Conservation (phyloP, 2,329 filamentous ascomycete species). For the Talaromyces piceae region DNA sequence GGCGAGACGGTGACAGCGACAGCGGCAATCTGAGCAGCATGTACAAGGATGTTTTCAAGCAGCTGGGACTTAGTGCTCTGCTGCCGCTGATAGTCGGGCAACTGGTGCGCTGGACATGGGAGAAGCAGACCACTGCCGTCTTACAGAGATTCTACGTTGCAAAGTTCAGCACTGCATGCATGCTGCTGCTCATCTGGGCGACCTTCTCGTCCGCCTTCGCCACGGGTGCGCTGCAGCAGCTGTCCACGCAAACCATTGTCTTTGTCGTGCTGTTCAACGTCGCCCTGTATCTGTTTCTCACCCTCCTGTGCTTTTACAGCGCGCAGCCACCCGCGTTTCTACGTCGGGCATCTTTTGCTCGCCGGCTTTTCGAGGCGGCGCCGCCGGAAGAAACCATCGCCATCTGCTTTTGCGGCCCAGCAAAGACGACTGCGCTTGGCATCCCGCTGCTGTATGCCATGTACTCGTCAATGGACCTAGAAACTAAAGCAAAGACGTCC, state of each 20-base stretch:
- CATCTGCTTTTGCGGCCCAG: slow-evolving; percentile 65
- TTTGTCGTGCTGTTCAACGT: slow-evolving; percentile 63
- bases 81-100: slow-evolving; percentile 59
- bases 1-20: slow-evolving; percentile 42
- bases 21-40: slow-evolving; percentile 51
- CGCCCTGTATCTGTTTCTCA: slow-evolving; percentile 57
- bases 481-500: slow-evolving; percentile 29
- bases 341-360: slow-evolving; percentile 14
- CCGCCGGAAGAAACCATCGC: slow-evolving; percentile 58
- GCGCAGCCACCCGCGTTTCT: slow-evolving; percentile 34
- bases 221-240: slow-evolving; percentile 52
- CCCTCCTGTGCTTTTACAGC: slow-evolving; percentile 47
- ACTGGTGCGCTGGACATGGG: slow-evolving; percentile 49
- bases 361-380: slow-evolving; percentile 31
- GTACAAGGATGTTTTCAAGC: slow-evolving; percentile 60
- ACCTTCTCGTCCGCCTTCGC: slow-evolving; percentile 47
- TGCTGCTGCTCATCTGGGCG: slow-evolving; percentile 47
- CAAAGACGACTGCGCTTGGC: slow-evolving; percentile 64
- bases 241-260: slow-evolving; percentile 54
- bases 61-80: slow-evolving; percentile 60
- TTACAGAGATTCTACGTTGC: slow-evolving; percentile 48
- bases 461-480: slow-evolving; percentile 38
- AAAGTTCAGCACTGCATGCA: slow-evolving; percentile 39
- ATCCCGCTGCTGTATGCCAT: slow-evolving; percentile 63
- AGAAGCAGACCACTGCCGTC: slow-evolving; percentile 31